These are phyloP conservation scores for Penicillium freii DNA, from an alignment of 2,329 filamentous ascomycete species.

Conservation along the genomic window DNA sequence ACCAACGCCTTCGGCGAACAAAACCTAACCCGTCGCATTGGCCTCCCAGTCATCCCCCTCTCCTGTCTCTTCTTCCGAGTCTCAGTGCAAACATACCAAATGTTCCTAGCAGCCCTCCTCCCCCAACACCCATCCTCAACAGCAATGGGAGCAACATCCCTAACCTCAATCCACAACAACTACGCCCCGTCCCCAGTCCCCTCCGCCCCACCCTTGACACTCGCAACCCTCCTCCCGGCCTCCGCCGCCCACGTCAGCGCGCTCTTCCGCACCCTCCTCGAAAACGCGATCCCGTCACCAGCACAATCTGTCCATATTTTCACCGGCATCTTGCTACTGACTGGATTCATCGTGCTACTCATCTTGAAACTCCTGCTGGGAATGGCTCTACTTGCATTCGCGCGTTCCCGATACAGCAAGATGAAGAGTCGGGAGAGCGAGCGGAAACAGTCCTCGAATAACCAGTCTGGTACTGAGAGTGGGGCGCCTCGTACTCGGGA, in stretches of 20 bases:
- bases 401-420: slow-evolving; percentile 71
- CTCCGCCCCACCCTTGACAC: slow-evolving; percentile 61
- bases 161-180: slow-evolving; percentile 45
- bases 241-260: slow-evolving; percentile 53
- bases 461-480: slow-evolving; percentile 2
- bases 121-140: slow-evolving; percentile 62
- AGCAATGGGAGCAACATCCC: slow-evolving; percentile 36
- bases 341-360: slow-evolving; percentile 79
- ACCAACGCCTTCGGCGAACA: slow-evolving; percentile 91
- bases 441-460: neutral
- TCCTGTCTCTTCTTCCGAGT: slow-evolving; percentile 93
- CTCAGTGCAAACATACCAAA: slow-evolving; percentile 93
- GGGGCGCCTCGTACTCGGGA: slow-evolving; percentile 39
- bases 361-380: slow-evolving; percentile 82
- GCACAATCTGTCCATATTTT: slow-evolving; percentile 44
- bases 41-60: slow-evolving; percentile 85
- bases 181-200: slow-evolving; percentile 62
- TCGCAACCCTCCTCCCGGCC: slow-evolving; percentile 52
- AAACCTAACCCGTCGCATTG: slow-evolving; percentile 83
- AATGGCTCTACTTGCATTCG: slow-evolving; percentile 78
- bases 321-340: slow-evolving; percentile 81
- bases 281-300: slow-evolving; percentile 44
- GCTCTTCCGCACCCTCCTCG: slow-evolving; percentile 41
- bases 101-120: slow-evolving; percentile 89
- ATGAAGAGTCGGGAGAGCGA: slow-evolving; percentile 70